phyloP scores from a whole-genome alignment of 805 yeast species.

The Candida ascalaphidarum region DNA sequence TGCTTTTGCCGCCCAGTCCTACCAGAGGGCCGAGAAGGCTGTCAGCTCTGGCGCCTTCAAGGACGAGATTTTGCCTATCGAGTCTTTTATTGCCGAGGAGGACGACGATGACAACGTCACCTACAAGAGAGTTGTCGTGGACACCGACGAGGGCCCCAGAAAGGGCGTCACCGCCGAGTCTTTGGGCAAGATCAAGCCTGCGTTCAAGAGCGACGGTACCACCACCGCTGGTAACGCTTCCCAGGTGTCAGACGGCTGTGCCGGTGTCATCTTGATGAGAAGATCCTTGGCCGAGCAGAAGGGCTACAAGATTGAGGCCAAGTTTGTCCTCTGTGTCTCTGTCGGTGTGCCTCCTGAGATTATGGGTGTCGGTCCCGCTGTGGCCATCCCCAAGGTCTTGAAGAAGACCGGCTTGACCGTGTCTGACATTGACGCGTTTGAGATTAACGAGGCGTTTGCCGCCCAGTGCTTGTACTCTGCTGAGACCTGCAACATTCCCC shows the following conservation, averaged over 20 bases:
- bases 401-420: constrained; percentile 49
- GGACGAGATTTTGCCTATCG: constrained; percentile 83
- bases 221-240: constrained; percentile 97
- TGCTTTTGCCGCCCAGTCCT: constrained; percentile 80
- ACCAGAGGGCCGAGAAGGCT: constrained; percentile 76
- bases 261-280: constrained; percentile 77
- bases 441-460: constrained; percentile 95
- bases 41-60: constrained; percentile 64
- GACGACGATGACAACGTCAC: constrained; percentile 46
- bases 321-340: constrained; percentile 67
- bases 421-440: constrained; percentile 67
- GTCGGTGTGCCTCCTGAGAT: constrained; percentile 96
- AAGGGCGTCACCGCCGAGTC: constrained; percentile 73
- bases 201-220: constrained; percentile 74
- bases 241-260: constrained; percentile 94
- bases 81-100: constrained; percentile 46
- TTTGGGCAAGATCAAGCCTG: constrained; percentile 72
- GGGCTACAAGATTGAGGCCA: constrained; percentile 67
- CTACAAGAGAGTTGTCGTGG: constrained; percentile 34
- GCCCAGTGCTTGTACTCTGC: constrained; percentile 84
- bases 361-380: constrained; percentile 98
- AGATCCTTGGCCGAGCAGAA: constrained; percentile 75
- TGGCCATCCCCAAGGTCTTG: constrained; percentile 83
- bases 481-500: constrained; percentile 55
- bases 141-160: constrained; percentile 87